Evolutionary conservation across 371 early-diverging fungal species (phyloP), one percentile per base, ranked within the genome.

Genomic region (Mucor lusitanicus): DNA sequence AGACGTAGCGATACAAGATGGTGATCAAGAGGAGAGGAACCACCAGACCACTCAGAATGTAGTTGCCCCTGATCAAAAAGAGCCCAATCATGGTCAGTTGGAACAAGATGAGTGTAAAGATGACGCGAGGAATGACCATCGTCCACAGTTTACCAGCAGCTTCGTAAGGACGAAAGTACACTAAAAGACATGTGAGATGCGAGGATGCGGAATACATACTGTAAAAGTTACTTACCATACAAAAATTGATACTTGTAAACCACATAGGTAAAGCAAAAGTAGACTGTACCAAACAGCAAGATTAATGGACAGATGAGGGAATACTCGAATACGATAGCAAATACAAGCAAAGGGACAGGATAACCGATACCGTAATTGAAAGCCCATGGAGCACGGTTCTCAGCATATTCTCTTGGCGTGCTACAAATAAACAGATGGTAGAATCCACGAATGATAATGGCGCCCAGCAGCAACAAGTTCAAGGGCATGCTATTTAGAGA

Each of bases 251-350:
- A 91, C 75, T 97, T 97, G 86, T 89, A 92, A 12, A 95, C 90
- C 23, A 95, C 68, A 46, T 90, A 92, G 6, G 90, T 90, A 21
- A 93, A 79, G 15, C 83, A 82, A 76, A 91, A 97, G 73, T 92
- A 97, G 2, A 91, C 42, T 0, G 87, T 78, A 5, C 94, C 94
- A 70, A 95, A 92, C 0, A 91, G 64, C 23, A 96, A 78, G 23
- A 95, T 91, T 17, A 97, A 69, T 0, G 98, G 98, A 54, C 90
- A 86, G 30, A 96, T 91, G n/a, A 89, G 88, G 23, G 94, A 90
- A 75, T 97, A 97, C 17, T 90, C 88, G 63, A 96, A 67, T 17
- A 93, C 92, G 61, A 96, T 91, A n/a, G 91, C 88, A 70, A 95
- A 94, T 2, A 95, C 80, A n/a, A 97, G 77, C 28, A 93, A 73